Conservation (phyloP, 139 green algal genomes). For the Chlamydomonas asymmetrica region DNA sequence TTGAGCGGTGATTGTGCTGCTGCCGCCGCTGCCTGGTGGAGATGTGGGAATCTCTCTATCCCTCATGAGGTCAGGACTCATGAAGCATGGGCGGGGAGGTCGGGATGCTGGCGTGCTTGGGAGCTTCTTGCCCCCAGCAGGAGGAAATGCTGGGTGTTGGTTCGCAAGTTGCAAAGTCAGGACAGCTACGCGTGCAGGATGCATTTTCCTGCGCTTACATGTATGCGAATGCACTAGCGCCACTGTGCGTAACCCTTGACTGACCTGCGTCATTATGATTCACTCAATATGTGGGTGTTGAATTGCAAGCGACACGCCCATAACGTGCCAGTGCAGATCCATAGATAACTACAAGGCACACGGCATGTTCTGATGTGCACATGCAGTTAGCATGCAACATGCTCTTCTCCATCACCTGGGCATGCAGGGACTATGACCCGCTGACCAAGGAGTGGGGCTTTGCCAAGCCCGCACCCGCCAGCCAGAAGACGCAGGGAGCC, state of each 20-base stretch:
- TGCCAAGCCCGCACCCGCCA: constrained; percentile 57
- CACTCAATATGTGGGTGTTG: too few relatives aligned
- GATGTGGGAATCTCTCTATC: neutral
- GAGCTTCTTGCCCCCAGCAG: too few relatives aligned
- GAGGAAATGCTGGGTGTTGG: too few relatives aligned
- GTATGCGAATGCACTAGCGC: too few relatives aligned
- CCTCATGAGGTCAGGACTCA: neutral
- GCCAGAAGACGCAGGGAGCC: constrained; percentile 32
- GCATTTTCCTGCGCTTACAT: too few relatives aligned
- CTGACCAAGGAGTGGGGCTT: constrained; percentile 71
- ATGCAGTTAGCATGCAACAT: neutral
- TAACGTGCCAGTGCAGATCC: too few relatives aligned
- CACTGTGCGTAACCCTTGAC: too few relatives aligned
- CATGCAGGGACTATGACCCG: constrained; percentile 59
- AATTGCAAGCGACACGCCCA: too few relatives aligned
- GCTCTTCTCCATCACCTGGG: neutral
- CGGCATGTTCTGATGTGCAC: neutral
- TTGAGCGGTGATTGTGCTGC: neutral
- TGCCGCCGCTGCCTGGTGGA: neutral
- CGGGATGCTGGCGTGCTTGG: neutral
- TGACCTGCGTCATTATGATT: too few relatives aligned
- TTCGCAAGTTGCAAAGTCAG: too few relatives aligned
- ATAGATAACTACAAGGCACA: neutral
- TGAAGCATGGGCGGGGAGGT: neutral
- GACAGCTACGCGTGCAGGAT: too few relatives aligned